Base-by-base conservation (phyloP, 306 rosid genomes). In the Rosa persica region DNA sequence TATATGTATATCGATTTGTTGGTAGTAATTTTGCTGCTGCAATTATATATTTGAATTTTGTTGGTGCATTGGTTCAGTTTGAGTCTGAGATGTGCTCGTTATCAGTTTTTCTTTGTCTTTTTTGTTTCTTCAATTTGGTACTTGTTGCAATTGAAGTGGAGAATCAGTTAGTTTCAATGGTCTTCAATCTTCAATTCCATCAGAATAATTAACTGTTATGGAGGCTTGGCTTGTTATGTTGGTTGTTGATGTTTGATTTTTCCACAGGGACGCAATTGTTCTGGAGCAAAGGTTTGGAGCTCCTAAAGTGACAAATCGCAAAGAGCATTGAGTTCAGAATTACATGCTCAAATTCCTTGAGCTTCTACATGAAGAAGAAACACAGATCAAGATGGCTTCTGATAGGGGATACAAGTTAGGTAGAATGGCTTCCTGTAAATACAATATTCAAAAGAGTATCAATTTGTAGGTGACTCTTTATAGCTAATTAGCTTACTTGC, bases 241-340 rank as follows among this genome's bases (percentile, higher is more conserved):
- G 76, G 46, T 71, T 74, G 66, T 42, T 67, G 62, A 46, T 68
- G 47, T 39, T 68, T 49, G 42, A 8, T 44, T 65, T 64, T 80
- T 25, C 39, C 46, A 27, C 65, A 87, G 90, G 90, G 90, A 22
- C 88, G 90, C 54, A 84, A 84, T 87, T 43, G 85, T 87, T 19
- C 36, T 87, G 34, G 90, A 87, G 62, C 87, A 87, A 78, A 87
- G 90, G 74, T 88, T 20, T 78, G 89, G 89, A 12, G 86, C 87
- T 62, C 91, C 87, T 25, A 85, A 83, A 78, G 91, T 88, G 61
- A 88, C 89, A 7, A 88, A 88, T 85, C 39, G 89, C 91, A 70
- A 88, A 88, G 55, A 83, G 91, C 48, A 79, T 85, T 6, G 90
- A 87, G 58, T 87, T 87, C 83, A 81, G n/a, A n/a, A n/a, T n/a